Base-by-base conservation (phyloP, 345 rosid genomes). In the Aquilaria sinensis region DNA sequence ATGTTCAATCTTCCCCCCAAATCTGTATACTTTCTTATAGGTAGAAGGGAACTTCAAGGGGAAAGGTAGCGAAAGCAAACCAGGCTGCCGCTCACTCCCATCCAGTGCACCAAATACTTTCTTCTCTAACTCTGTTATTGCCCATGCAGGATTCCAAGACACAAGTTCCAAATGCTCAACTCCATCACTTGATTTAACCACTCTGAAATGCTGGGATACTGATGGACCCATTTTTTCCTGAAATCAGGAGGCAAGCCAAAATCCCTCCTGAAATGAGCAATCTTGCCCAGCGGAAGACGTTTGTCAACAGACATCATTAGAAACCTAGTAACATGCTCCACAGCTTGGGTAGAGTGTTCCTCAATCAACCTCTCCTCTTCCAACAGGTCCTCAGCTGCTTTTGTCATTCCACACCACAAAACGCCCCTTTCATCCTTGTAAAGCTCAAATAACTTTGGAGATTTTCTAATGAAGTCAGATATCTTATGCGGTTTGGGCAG, bases 201-300 rank as follows among this genome's bases (percentile, higher is more conserved):
- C 85, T 63, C 62, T 78, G 47, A 89, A 92, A 15, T 72, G 81
- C 32, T 92, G 62, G 97, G 93, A 75, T 81, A 89, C 58, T 71
- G 70, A 49, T 85, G 57, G 47, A 85, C 91, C 98, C 95, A 92
- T 12, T 71, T 65, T n/a, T 47, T 64, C 75, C 91, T 82, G 63
- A 89, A 85, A 69, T 92, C 93, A 75, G 79, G 55, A 16, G 96
- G 88, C 76, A 87, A 75, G 53, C 98, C 98, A 32, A 92, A 89
- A 60, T 89, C 98, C 23, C 96, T 81, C 70, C 98, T 79, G 68
- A 88, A 86, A 79, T 83, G 74, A 11, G 71, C 88, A 63, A 88
- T 83, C 77, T 91, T 86, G 29, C 83, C 88, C 63, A 86, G 43
- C 0, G 74, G 83, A 72, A 92, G 81, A 65, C 81, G 68, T 58